A percentile compares a stretch with the other conserved stretches of the same genome.
These are phyloP conservation scores for Colletotrichum limetticola DNA, from an alignment of 2,329 filamentous ascomycete genomes.

Conservation along the genomic window DNA sequence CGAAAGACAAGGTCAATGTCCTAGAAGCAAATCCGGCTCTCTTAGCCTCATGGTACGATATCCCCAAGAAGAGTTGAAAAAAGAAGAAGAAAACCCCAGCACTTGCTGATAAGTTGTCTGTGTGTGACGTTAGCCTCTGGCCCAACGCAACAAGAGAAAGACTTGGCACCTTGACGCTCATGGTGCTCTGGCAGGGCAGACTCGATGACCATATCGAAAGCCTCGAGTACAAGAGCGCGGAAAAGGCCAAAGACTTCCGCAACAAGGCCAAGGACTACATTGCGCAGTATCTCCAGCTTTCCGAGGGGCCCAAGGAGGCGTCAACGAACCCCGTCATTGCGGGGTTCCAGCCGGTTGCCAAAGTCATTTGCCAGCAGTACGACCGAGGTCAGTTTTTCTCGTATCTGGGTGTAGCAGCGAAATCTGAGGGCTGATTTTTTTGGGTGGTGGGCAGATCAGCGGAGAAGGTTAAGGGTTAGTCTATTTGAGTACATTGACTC, in stretches of 20 bases:
- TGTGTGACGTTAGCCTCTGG: conserved; percentile 18
- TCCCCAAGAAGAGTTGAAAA: background rate
- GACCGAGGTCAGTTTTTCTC: background rate
- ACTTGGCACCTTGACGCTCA: conserved; percentile 14
- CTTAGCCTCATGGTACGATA: conserved; percentile 25
- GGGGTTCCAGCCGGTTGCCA: conserved; percentile 20
- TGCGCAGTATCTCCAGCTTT: conserved; percentile 14
- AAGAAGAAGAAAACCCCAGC: background rate
- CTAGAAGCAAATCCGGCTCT: conserved; percentile 27
- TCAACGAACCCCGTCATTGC: background rate
- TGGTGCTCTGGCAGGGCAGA: conserved; percentile 32
- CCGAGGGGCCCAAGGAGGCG: background rate
- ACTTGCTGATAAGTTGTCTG: background rate
- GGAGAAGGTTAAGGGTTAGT: conserved; percentile 10
- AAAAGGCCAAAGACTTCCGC: conserved; percentile 18
- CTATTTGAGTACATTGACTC: conserved; percentile 32
- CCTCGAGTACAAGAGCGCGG: conserved; percentile 15
- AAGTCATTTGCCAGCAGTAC: conserved; percentile 20
- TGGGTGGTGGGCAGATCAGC: conserved; percentile 4
- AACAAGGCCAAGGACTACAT: conserved; percentile 22
- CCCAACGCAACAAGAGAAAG: conserved; percentile 7
- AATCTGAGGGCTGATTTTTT: background rate
- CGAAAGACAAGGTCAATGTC: conserved; percentile 12
- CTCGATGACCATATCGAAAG: conserved; percentile 33
- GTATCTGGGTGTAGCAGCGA: too few relatives aligned